A percentile compares a stretch with the other conserved stretches of the same genome.
phyloP scores from a whole-genome alignment of 2,329 filamentous ascomycete species.

The Parasarocladium wereldwijsianum region DNA sequence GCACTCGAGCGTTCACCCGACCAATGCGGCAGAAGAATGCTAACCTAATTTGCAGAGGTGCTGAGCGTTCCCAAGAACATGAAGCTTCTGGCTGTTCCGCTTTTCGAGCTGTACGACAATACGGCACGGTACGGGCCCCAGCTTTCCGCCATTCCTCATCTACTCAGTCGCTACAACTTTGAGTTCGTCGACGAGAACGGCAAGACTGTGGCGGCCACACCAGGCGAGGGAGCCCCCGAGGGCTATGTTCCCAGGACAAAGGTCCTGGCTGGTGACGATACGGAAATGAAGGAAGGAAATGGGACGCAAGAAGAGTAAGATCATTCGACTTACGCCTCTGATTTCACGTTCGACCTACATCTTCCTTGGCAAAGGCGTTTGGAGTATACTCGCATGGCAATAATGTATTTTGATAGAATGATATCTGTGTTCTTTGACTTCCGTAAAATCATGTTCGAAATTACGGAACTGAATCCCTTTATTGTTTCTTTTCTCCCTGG shows the following conservation, averaged over 20 bases:
- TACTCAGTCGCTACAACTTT: constrained; percentile 91
- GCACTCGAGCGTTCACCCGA: constrained; percentile 12
- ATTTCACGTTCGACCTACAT: constrained; percentile 8
- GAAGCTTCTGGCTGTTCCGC: constrained; percentile 91
- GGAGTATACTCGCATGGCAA: constrained; percentile 10
- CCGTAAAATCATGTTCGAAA: constrained; percentile 1
- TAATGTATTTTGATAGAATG: constrained; percentile 7
- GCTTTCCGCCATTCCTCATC: constrained; percentile 87
- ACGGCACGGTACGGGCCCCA: constrained; percentile 89
- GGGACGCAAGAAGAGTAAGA: constrained; percentile 15
- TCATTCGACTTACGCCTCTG: constrained; percentile 9
- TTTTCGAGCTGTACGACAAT: constrained; percentile 98
- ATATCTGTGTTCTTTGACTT: neutral
- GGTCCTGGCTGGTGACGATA: constrained; percentile 48
- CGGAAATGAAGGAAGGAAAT: constrained; percentile 42
- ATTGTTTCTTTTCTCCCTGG: constrained; percentile 65
- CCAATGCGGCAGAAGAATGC: neutral
- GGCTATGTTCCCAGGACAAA: constrained; percentile 49
- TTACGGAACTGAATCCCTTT: constrained; percentile 2
- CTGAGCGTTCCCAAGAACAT: constrained; percentile 98
- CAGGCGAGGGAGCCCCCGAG: constrained; percentile 47
- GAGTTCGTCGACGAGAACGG: constrained; percentile 93
- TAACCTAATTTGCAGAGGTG: constrained; percentile 46
- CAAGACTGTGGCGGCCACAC: constrained; percentile 72
- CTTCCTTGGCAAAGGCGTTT: constrained; percentile 21